Evolutionary conservation across 1,284 basidiomycete species (phyloP), one percentile per base, ranked within the genome.

Genomic region (Melampsora americana): DNA sequence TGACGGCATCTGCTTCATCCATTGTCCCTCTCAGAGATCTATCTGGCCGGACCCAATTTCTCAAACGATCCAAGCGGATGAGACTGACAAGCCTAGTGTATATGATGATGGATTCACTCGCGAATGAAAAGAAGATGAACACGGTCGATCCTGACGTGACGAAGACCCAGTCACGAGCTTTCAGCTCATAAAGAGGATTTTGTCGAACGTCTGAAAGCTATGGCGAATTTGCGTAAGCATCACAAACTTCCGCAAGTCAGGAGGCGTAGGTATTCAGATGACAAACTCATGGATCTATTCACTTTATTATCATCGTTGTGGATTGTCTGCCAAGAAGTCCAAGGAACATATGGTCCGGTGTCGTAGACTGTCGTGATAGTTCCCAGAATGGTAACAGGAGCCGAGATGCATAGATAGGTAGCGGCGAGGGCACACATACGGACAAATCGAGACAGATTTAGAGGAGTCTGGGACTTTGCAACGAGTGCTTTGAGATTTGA

Each of bases 101-200:
- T n/a, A n/a, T n/a, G n/a, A n/a, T n/a, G n/a, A n/a, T n/a, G n/a
- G n/a, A n/a, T n/a, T n/a, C n/a, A n/a, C n/a, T n/a, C n/a, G n/a
- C 70, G 39, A 73, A 73, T 20, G 70, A 65, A 39, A 73, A 73
- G n/a, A 73, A 73, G 39, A 64, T 65, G 35, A 73, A 73, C 1
- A 73, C 32, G 16, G 70, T 66, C n/a, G 53, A 26, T 28, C 70
- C 70, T 23, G 70, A 61, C 35, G 42, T 65, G 3, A 73, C 48
- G 6, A 42, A 30, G 16, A 66, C 42, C 70, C 70, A 73, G 35
- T 73, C 70, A 16, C 61, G 39, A 20, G 62, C n/a, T 30, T 65
- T 53, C n/a, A 73, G 46, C 20, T 71, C 35, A 20, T 71, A 71
- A 6, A 60, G 32, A 42, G 60, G 42, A 46, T 73, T 73, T 12